phyloP scores from a whole-genome alignment of 495 filamentous ascomycete genomes.

The Thozetella sp. region DNA sequence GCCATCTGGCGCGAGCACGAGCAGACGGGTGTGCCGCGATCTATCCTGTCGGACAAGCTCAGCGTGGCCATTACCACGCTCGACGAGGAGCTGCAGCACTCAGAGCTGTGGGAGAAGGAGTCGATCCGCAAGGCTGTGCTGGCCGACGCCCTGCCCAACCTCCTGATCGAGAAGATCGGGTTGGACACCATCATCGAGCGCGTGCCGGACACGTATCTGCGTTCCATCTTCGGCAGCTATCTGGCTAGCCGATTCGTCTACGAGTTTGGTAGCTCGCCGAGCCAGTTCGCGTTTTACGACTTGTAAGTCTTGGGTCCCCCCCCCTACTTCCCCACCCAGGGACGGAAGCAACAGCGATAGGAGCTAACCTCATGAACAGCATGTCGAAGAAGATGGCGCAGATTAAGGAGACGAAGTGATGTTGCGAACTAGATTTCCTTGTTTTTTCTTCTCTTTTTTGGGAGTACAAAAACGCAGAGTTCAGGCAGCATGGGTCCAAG shows the following conservation, averaged over 20 bases:
- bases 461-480: too few relatives aligned
- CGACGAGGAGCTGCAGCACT: conserved; percentile 92
- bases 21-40: conserved; percentile 74
- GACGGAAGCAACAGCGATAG: too few relatives aligned
- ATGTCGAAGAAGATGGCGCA: conserved; percentile 51
- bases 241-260: conserved; percentile 95
- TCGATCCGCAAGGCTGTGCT: conserved; percentile 77
- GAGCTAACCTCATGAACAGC: conserved; percentile 32
- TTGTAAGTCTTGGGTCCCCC: conserved; percentile 69
- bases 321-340: background rate
- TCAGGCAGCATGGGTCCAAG: too few relatives aligned
- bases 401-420: too few relatives aligned
- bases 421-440: too few relatives aligned
- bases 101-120: conserved; percentile 86
- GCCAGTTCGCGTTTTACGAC: conserved; percentile 97
- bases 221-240: conserved; percentile 94
- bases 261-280: conserved; percentile 86
- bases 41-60: conserved; percentile 84
- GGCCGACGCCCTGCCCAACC: conserved; percentile 80
- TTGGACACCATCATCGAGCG: conserved; percentile 82
- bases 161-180: conserved; percentile 87
- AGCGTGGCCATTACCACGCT: conserved; percentile 90
- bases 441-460: too few relatives aligned
- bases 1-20: conserved; percentile 96
- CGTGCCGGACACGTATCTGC: conserved; percentile 90